phyloP scores from a whole-genome alignment of 2,329 filamentous ascomycete genomes.

The Plenodomus tracheiphilus region DNA sequence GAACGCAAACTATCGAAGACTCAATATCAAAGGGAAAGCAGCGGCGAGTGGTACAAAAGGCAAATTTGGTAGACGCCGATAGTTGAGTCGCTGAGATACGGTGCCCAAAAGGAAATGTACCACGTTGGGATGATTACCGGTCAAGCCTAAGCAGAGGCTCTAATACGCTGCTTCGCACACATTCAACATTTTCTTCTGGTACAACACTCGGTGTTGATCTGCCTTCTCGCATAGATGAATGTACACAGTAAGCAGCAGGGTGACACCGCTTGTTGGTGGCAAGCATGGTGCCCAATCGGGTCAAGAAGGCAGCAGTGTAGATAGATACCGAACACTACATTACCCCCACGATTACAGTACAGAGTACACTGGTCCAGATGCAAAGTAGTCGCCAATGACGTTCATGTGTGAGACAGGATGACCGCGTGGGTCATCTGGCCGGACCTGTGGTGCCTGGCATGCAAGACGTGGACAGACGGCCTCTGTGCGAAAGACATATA shows the following conservation, averaged over 20 bases:
- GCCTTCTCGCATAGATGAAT: not conserved
- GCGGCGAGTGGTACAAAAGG: conserved; percentile 43
- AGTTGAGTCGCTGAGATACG: too few relatives aligned
- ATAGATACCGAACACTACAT: not conserved
- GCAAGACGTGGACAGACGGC: not conserved
- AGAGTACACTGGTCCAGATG: not conserved
- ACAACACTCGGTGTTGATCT: not conserved
- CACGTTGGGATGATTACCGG: not conserved
- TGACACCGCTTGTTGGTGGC: conserved; percentile 6
- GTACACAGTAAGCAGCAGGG: conserved; percentile 2
- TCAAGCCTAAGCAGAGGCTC: not conserved
- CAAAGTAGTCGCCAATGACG: not conserved
- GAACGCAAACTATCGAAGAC: conserved; percentile 52
- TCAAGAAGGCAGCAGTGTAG: conserved; percentile 4
- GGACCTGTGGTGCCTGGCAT: conserved; percentile 16
- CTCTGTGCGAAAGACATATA: not conserved
- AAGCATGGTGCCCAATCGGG: conserved; percentile 7
- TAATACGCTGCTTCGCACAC: not conserved
- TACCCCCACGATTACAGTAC: not conserved
- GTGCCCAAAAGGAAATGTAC: not conserved
- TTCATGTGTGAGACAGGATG: conserved; percentile 31
- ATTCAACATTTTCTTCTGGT: not conserved
- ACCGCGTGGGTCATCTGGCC: conserved; percentile 37
- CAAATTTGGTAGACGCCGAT: conserved; percentile 42
- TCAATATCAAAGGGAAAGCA: conserved; percentile 57